Evolutionary conservation across 1,284 basidiomycete species (phyloP), one percentile per base, ranked within the genome.

Genomic region (Pseudomicrostroma phylloplanum): DNA sequence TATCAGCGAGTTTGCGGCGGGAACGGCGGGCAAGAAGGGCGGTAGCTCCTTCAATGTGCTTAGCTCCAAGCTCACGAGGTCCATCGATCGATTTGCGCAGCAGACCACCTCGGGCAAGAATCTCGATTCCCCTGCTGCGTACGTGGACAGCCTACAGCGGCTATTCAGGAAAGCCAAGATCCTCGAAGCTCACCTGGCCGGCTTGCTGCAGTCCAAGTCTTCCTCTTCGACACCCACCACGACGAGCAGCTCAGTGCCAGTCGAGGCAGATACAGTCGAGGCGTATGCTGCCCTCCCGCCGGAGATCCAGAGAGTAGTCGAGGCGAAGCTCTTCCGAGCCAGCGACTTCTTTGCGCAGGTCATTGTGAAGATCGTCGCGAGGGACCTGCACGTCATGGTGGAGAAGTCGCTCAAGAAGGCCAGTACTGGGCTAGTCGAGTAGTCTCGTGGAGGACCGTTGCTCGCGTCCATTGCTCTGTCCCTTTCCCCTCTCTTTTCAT

Each of bases 301-400:
- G 13, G 86, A 89, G 62, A 77, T 88, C 61, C 87, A 87, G 62
- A 72, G 77, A 40, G 83, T 84, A 12, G 84, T 91, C 59, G 90
- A 94, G 76, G 81, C 83, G 66, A 88, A 87, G 73, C 83, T 97
- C 60, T 86, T 85, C 70, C 86, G 88, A 62, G 84, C 86, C 7
- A 91, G 90, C 17, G 91, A 96, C 72, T 97, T 97, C 80, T 91
- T 96, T 69, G 88, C 88, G 6, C 88, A 85, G 49, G 91, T 96
- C 60, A 85, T 98, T 53, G 83, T 96, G 60, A 90, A 90, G 9
- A 96, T 96, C 80, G 90, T 97, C 67, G 85, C 97, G 73, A 87
- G 89, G 56, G 84, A 85, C 62, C 63, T 83, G 12, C 82, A 77
- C 54, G 70, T 81, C 71, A 82, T 96, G 61, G 83, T 96, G 69